These are phyloP conservation scores for Gyromitra esculenta DNA, from an alignment of 2,329 filamentous ascomycete genomes.

Conservation along the genomic window DNA sequence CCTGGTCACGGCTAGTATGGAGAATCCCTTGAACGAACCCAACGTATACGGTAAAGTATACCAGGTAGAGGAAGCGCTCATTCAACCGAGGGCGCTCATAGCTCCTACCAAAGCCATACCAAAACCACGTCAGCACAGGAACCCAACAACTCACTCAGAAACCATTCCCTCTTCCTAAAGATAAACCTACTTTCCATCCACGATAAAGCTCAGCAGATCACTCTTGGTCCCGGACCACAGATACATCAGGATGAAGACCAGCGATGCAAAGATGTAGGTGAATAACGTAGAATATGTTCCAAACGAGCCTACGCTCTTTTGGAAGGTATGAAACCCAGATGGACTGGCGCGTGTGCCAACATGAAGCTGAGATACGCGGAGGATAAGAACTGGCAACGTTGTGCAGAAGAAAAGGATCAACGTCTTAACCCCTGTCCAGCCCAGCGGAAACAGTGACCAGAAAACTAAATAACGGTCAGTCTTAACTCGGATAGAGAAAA, in stretches of 20 bases:
- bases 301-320: constrained; percentile 50
- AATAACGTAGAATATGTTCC: constrained; percentile 54
- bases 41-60: constrained; percentile 53
- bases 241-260: constrained; percentile 55
- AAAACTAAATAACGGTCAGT: constrained; percentile 48
- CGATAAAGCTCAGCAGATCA: constrained; percentile 54
- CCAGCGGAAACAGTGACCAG: constrained; percentile 56
- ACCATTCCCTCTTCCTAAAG: not conserved
- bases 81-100: constrained; percentile 56
- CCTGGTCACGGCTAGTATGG: constrained; percentile 55
- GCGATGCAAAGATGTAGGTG: constrained; percentile 56
- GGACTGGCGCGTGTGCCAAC: constrained; percentile 53
- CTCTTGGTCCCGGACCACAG: constrained; percentile 53
- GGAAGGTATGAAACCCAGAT: constrained; percentile 55
- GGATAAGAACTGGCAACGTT: constrained; percentile 55
- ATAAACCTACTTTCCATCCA: constrained; percentile 54
- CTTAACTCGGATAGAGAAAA: not conserved
- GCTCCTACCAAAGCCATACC: constrained; percentile 47
- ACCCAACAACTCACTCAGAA: not conserved
- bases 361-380: constrained; percentile 56
- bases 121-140: constrained; percentile 19
- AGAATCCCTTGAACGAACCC: constrained; percentile 55
- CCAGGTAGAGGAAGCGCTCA: constrained; percentile 56
- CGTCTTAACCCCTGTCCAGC: constrained; percentile 54
- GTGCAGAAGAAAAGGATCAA: constrained; percentile 55